Evolutionary conservation across 2,329 filamentous ascomycete genomes (phyloP), one percentile per base, ranked within the genome.

Genomic region (Dothideomycetes sp.): DNA sequence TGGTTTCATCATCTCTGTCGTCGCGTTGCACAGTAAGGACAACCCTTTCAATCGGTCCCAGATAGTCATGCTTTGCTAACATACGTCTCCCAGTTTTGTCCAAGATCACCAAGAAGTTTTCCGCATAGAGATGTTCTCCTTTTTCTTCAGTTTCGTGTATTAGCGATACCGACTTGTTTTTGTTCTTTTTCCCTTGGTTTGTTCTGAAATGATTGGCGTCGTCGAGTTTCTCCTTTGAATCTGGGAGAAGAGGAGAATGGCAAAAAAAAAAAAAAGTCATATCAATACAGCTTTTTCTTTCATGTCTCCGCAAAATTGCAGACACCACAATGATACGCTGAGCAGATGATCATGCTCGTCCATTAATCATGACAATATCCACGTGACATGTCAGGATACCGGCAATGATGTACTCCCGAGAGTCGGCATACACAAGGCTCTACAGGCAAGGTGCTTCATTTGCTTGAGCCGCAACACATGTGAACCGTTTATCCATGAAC

Each of bases 1-100:
- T 56, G 91, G 94, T 48, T 98, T 98, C 68, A 98, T 98, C 67
- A 95, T 98, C 71, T 91, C 84, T 59, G 91, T 98, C 60, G 91
- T 98, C 58, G 88, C 87, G 53, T 74, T 98, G 60, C 91, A 98
- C 70, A 87, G 91, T 96, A 79, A 55, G 85, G 73, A 20, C 12
- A 17, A 36, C n/a, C 6, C 13, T 47, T 53, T 50, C 53, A 49
- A 55, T 54, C 43, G 27, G 34, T 4, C 19, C 29, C 30, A 22
- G 27, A 39, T 13, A 18, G 20, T 3, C 4, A 4, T 10, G 24
- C 27, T 8, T 30, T 10, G 27, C 40, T 42, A 13, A 42, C 39
- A 18, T 16, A 4, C 10, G 20, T 6, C 16, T 25, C 42, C 34
- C 50, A 95, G 88, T 95, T 63, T 91, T 95, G 63, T 88, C 88